Evolutionary conservation across 352 stramenopile species (phyloP).

Genomic region (Phytophthora gonapodyides): DNA sequence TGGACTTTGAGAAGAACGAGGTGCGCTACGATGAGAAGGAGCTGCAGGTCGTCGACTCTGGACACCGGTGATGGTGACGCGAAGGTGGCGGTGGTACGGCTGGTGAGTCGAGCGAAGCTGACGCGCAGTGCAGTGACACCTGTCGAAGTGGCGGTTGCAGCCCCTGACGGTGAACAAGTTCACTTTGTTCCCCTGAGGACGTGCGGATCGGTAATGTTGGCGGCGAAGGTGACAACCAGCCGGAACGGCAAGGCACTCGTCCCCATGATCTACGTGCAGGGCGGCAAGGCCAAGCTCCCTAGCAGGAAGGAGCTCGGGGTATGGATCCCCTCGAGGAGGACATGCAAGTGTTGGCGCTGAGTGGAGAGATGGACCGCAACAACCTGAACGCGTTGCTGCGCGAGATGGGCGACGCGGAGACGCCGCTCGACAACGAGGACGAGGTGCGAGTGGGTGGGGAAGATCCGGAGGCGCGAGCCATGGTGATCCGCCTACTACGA

Average conservation of each 20-base stretch:
- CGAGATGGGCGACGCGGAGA: neutral
- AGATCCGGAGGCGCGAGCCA: too few species aligned
- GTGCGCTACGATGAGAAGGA: neutral
- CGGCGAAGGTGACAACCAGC: neutral
- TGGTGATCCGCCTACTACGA: too few species aligned
- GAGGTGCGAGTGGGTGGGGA: too few species aligned
- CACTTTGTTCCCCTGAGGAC: too few species aligned
- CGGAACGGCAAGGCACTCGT: neutral
- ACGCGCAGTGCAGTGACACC: neutral
- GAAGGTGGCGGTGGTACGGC: constrained; percentile 1
- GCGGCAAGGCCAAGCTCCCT: neutral
- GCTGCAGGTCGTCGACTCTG: neutral
- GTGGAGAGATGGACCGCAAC: neutral
- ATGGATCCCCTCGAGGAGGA: neutral
- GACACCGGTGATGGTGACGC: neutral
- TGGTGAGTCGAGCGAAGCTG: neutral
- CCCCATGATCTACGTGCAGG: too few species aligned
- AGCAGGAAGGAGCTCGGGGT: constrained; percentile 1
- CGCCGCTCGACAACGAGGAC: too few species aligned
- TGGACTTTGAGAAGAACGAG: constrained; percentile 5
- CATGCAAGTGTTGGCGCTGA: neutral
- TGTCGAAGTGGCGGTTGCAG: too few species aligned
- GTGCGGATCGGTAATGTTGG: too few species aligned
- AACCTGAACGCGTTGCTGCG: neutral
- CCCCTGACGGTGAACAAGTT: too few species aligned